Percentiles rank a stretch among this genome's conserved stretches.
Evolutionary conservation across 768 basidiomycete species (phyloP).

Genomic region (Dacryopinax spathularia): DNA sequence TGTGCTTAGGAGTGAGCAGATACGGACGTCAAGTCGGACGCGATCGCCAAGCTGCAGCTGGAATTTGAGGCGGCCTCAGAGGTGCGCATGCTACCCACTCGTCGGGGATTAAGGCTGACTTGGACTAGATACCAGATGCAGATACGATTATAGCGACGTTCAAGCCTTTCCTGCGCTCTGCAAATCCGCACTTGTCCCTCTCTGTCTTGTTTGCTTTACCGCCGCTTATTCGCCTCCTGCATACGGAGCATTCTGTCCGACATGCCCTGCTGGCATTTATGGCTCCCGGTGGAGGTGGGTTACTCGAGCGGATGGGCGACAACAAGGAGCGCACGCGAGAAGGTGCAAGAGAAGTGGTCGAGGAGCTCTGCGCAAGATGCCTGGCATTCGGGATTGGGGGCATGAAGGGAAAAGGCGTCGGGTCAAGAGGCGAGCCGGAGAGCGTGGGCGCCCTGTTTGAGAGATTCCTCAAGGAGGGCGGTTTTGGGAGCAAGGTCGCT

Average conservation of each 20-base stretch:
- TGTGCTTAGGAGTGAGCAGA: conserved; percentile 32
- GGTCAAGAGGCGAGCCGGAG: conserved; percentile 42
- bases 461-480: conserved; percentile 52
- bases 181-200: conserved; percentile 68
- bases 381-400: conserved; percentile 49
- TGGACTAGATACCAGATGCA: conserved; percentile 49
- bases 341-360: conserved; percentile 63
- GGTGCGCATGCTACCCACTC: conserved; percentile 29
- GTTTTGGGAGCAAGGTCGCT: conserved; percentile 68
- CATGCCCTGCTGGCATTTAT: conserved; percentile 54
- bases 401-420: conserved; percentile 21
- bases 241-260: conserved; percentile 45
- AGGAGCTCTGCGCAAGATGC: conserved; percentile 44
- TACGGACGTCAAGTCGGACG: conserved; percentile 68
- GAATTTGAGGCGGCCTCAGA: conserved; percentile 59
- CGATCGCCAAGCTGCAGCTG: conserved; percentile 58
- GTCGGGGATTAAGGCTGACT: neutral
- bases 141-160: conserved; percentile 56
- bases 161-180: conserved; percentile 59
- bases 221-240: conserved; percentile 47
- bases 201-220: conserved; percentile 62
- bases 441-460: conserved; percentile 59
- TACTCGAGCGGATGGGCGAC: conserved; percentile 75
- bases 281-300: conserved; percentile 43
- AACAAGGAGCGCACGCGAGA: conserved; percentile 51